Percentiles rank a stretch among this genome's conserved stretches.
phyloP scores from a whole-genome alignment of 163 green algal species.

The Prototheca stagnorum region DNA sequence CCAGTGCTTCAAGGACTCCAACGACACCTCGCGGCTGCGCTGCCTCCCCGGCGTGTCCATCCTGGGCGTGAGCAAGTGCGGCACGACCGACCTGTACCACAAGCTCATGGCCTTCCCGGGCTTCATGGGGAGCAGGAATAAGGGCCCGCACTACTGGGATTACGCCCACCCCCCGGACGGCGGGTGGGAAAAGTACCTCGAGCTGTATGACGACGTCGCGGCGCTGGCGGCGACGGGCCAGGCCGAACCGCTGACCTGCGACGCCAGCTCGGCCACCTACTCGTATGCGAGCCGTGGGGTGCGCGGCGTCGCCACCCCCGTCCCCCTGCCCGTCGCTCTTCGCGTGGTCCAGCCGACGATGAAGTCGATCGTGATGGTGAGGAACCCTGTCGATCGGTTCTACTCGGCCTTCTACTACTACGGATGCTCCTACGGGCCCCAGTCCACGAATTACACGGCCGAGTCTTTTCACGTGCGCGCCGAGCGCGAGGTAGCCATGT shows the following conservation, averaged over 20 bases:
- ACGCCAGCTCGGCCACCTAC: not conserved
- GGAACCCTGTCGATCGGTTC: not conserved
- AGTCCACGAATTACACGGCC: not conserved
- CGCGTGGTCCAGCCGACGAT: not conserved
- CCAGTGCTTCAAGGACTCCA: not conserved
- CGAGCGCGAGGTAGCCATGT: not conserved
- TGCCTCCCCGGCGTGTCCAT: not conserved
- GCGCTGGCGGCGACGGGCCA: not conserved
- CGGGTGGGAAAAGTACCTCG: not conserved
- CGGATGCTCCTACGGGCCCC: not conserved
- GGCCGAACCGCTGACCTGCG: not conserved
- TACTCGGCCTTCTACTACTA: not conserved
- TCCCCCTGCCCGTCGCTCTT: not conserved
- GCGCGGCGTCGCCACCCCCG: not conserved
- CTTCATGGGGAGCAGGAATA: not conserved
- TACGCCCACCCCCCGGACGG: not conserved
- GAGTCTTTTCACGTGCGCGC: not conserved
- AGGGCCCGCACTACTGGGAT: not conserved
- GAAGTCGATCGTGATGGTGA: not conserved
- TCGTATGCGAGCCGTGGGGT: not conserved
- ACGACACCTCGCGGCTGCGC: not conserved
- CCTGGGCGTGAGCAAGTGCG: not conserved
- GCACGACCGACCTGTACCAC: not conserved
- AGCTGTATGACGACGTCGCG: not conserved
- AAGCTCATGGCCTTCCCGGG: not conserved